phyloP scores from a whole-genome alignment of 495 filamentous ascomycete species.

The Darksidea phi region DNA sequence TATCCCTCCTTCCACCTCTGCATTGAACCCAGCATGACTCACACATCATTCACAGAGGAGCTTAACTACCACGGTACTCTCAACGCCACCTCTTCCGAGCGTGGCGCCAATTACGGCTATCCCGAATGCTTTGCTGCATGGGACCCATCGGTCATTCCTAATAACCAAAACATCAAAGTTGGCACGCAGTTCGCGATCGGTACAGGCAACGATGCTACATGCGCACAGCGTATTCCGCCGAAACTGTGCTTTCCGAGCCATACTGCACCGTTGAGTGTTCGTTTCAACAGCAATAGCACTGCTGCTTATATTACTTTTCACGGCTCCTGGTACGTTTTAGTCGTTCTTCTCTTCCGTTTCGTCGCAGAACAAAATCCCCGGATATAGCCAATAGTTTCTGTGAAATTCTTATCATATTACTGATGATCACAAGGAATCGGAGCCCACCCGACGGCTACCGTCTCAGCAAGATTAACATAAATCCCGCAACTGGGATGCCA shows the following conservation, averaged over 20 bases:
- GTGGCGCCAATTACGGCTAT: constrained; percentile 62
- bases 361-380: neutral
- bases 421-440: constrained; percentile 39
- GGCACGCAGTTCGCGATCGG: constrained; percentile 51
- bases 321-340: constrained; percentile 40
- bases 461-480: constrained; percentile 47
- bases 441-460: constrained; percentile 47
- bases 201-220: constrained; percentile 35
- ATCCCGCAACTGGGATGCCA: constrained; percentile 43
- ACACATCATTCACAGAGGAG: constrained; percentile 47
- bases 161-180: constrained; percentile 44
- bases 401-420: neutral
- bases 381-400: too few species aligned
- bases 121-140: constrained; percentile 65
- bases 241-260: constrained; percentile 38
- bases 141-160: constrained; percentile 51
- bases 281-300: constrained; percentile 37
- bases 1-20: neutral
- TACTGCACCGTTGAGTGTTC: constrained; percentile 39
- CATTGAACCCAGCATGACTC: neutral
- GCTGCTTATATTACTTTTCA: constrained; percentile 44
- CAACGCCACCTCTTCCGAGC: constrained; percentile 44
- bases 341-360: neutral
- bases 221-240: constrained; percentile 28
- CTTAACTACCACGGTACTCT: constrained; percentile 66